Percentiles rank a stretch among this genome's conserved stretches.
Conservation (phyloP, 352 stramenopile species). For the Phytophthora pisi region DNA sequence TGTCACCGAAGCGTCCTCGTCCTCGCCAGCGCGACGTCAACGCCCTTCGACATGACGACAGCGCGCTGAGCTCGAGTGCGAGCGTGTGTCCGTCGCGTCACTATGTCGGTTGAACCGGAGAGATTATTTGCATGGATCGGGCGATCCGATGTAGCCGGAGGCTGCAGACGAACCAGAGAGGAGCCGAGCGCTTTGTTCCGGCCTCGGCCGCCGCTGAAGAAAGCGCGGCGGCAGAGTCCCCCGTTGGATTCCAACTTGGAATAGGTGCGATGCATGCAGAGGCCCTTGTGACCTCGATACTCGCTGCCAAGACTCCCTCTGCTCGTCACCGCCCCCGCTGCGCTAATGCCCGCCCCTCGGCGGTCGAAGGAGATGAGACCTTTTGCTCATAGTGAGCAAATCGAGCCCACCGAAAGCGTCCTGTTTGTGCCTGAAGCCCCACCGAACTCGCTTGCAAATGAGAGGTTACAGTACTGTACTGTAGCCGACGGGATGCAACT, state of each 20-base stretch:
- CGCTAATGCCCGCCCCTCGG: constrained; percentile 1
- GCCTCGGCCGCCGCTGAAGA: constrained; percentile 1
- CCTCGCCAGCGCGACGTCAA: constrained; percentile 8
- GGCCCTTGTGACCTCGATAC: not conserved
- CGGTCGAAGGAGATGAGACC: constrained; percentile 1
- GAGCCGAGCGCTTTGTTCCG: constrained; percentile 16
- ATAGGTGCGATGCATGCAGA: constrained; percentile 14
- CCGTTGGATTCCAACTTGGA: no score
- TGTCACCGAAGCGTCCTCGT: constrained; percentile 2
- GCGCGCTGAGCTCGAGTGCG: constrained; percentile 2
- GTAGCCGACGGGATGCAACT: no score
- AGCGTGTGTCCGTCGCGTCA: constrained; percentile 27
- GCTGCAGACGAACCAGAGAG: constrained; percentile 16
- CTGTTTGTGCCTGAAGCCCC: not conserved
- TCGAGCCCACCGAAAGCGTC: constrained; percentile 10
- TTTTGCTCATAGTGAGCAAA: not conserved
- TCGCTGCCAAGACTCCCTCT: not conserved
- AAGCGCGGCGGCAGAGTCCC: not conserved
- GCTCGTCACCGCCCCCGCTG: not conserved
- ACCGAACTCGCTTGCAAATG: not conserved
- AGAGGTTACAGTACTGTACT: not conserved
- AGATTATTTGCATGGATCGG: constrained; percentile 2
- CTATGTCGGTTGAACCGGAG: constrained; percentile 18
- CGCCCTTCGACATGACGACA: constrained; percentile 18
- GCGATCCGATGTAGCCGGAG: constrained; percentile 13